Evolutionary conservation across 2,329 filamentous ascomycete species (phyloP), one percentile per base, ranked within the genome.

Genomic region (Simplicillium aogashimaense): DNA sequence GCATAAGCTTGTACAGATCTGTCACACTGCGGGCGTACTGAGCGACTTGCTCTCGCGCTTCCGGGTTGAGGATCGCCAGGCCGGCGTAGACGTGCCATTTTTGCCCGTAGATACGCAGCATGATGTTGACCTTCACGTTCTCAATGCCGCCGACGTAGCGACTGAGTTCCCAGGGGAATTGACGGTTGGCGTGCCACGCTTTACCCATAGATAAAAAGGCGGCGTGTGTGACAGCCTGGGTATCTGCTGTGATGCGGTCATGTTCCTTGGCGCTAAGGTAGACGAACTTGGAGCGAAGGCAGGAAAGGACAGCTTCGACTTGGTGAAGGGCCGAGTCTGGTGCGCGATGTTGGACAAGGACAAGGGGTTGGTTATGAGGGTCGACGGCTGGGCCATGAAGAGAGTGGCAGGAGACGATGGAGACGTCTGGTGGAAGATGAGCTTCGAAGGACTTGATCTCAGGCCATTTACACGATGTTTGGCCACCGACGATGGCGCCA

Each of bases 41-140:
- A 41, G 83, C 77, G 54, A 98, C 97, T 64, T 98, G 92, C 60
- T 83, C 75, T 59, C 84, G 85, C 3, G 92, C 92, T 43, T 88
- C 83, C 0, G 92, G 92, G 59, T 98, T 98, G 43, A 98, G 75
- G 55, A 98, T 98, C 10, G 94, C 92, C 8, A 98, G 81, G 1
- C 92, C 92, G 15, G 92, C 92, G 61, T 98, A 98, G 43, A 98
- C 92, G 67, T 98, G 94, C 94, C 94, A 98, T 63, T 97, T 98
- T 63, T 95, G 94, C 44, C 83, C 82, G 67, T 97, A 98, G 65
- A 98, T 97, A 52, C 92, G 88, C 49, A 98, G 70, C 50, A 88
- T 97, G 50, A 97, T 81, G 66, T 98, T 98, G 68, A 97, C 95
- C 67, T 98, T 98, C 53, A 97, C 90, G 60, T 98, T 98, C 63